Evolutionary conservation across 2,329 filamentous ascomycete species (phyloP), one percentile per base, ranked within the genome.

Genomic region (Ophiostoma sp.): DNA sequence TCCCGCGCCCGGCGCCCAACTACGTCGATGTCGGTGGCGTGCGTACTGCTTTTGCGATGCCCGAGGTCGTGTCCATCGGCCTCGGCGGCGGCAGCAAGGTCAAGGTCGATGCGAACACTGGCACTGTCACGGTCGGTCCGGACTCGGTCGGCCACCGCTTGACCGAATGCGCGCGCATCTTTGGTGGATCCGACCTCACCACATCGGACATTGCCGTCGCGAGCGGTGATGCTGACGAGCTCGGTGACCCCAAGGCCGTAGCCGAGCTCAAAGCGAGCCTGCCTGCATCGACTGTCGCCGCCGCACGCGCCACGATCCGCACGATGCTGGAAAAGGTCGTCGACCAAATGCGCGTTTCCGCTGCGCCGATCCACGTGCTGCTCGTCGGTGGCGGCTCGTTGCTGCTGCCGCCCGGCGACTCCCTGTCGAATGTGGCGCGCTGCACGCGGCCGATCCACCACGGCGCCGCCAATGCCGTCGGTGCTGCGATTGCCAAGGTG

Each of bases 1-100:
- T 83, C 36, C 82, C 82, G 0, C 78, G 81, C 49, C 79, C 81
- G 71, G 79, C 81, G 27, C 55, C 55, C 12, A 60, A 60, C 55
- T 60, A 63, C 42, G 60, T 63, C 38, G 60, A 63, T 41, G 60
- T 63, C 60, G 60, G 60, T 16, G 60, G 60, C 7, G 60, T 63
- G 60, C 40, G 60, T 14, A 63, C 60, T 1, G 60, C 60, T 38
- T 63, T 63, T 9, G 60, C 60, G 5, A 63, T 63, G 60, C 60
- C 40, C 60, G 60, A 63, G 40, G 60, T 42, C 6, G 60, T 63
- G 6, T 63, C 60, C 16, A 63, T 63, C 8, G 60, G 60, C 14
- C 60, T 63, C 6, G 60, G 60, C 16, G 60, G 60, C 6, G 60
- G 60, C 36, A 63, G 60, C 60, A 42, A 63, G 27, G 55, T 60